These are phyloP conservation scores for Myxozyma melibiosi DNA, from an alignment of 805 yeast genomes.

Conservation along the genomic window DNA sequence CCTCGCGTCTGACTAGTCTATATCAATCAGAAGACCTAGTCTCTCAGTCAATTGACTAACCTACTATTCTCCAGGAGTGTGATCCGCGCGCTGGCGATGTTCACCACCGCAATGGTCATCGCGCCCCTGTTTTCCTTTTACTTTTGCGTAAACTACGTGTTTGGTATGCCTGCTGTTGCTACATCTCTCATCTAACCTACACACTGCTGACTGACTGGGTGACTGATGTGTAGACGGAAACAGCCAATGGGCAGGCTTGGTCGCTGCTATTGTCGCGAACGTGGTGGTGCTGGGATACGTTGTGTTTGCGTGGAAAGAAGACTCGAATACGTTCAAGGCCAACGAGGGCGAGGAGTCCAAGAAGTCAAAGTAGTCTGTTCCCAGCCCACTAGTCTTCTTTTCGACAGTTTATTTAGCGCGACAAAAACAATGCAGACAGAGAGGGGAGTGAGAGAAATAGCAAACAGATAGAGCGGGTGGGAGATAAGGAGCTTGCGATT, in stretches of 20 bases:
- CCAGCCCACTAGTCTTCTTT: too few relatives aligned
- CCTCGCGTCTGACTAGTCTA: not conserved
- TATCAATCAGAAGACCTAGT: not conserved
- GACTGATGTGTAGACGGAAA: conserved; percentile 17
- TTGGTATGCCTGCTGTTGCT: conserved; percentile 31
- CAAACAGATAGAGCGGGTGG: too few relatives aligned
- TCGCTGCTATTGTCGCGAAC: conserved; percentile 74
- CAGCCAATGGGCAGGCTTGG: conserved; percentile 58
- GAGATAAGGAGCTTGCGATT: too few relatives aligned
- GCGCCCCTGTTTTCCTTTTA: conserved; percentile 62
- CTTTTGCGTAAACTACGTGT: conserved; percentile 47
- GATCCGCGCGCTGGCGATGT: conserved; percentile 57
- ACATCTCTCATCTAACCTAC: not conserved
- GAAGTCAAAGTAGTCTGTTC: conserved; percentile 20
- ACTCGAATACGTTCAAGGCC: conserved; percentile 43
- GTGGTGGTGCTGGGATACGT: conserved; percentile 68
- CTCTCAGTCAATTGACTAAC: not conserved
- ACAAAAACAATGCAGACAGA: too few relatives aligned
- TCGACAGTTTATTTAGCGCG: too few relatives aligned
- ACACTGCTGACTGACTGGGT: too few relatives aligned
- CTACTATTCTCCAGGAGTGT: conserved; percentile 8
- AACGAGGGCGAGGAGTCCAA: conserved; percentile 31
- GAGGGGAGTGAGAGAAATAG: too few relatives aligned
- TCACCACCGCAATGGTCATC: conserved; percentile 70
- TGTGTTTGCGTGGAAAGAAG: conserved; percentile 70